Conservation (phyloP, 176 grass and related monocot genomes). For the Melocanna baccifera region DNA sequence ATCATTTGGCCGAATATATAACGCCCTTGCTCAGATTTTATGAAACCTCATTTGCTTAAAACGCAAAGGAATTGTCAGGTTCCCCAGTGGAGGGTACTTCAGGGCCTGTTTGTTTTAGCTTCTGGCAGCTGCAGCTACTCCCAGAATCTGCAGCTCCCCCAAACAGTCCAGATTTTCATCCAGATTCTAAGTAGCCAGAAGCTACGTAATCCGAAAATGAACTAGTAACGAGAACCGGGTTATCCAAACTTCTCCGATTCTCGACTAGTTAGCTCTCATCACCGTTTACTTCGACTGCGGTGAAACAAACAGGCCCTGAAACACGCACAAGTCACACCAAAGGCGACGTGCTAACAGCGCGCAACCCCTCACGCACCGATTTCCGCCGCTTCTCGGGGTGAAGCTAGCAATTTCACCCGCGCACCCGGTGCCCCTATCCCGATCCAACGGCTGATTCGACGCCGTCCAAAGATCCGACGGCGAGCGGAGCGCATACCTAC, state of each 20-base stretch:
- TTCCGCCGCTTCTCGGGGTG: neutral
- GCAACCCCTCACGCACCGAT: neutral
- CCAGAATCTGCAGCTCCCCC: no score
- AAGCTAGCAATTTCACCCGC: conserved; percentile 15
- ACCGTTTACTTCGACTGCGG: no score
- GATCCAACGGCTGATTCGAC: neutral
- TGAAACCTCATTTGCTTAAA: neutral
- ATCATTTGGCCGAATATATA: neutral
- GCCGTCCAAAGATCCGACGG: conserved; percentile 5
- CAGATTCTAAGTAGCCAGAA: no score
- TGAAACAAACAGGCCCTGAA: no score
- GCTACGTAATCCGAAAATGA: no score
- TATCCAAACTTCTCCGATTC: no score
- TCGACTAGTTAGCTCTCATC: no score
- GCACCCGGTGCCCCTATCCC: neutral
- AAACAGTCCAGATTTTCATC: no score
- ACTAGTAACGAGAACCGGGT: no score
- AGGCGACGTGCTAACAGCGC: neutral
- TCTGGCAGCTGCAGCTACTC: no score
- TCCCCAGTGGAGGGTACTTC: no score
- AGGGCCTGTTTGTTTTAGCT: no score
- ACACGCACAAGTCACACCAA: neutral
- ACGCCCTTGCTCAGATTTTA: neutral
- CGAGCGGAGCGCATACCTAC: accelerated
- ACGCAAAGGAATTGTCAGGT: conserved; percentile 15